These are phyloP conservation scores for Dipteronia dyeriana DNA, from an alignment of 345 rosid species.

Conservation along the genomic window DNA sequence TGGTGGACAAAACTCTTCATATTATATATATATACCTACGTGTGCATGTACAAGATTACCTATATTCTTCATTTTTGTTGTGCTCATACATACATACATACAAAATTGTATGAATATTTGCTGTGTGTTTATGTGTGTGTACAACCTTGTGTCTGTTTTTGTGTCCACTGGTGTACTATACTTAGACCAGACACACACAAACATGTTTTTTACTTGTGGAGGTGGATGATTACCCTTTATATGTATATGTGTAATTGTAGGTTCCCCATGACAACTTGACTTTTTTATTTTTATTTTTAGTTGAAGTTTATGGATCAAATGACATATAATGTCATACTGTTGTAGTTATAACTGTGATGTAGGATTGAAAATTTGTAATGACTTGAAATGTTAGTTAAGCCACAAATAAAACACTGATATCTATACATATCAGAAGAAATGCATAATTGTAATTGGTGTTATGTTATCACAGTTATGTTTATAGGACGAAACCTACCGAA, in stretches of 20 bases:
- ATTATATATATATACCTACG: not conserved
- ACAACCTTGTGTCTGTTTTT: not conserved
- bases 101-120: not conserved
- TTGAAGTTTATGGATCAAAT: not conserved
- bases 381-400: not conserved
- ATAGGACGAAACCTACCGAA: too few relatives aligned
- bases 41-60: not conserved
- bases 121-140: too few relatives aligned
- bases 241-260: not conserved
- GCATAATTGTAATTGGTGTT: too few relatives aligned
- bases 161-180: not conserved
- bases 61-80: not conserved
- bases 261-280: not conserved
- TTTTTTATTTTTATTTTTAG: not conserved
- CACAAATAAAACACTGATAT: too few relatives aligned
- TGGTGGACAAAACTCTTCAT: not conserved
- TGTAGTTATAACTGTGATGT: not conserved
- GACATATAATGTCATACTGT: not conserved
- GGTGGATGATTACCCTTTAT: not conserved
- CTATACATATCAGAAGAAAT: not conserved
- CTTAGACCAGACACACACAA: not conserved
- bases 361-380: not conserved
- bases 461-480: not conserved
- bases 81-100: not conserved
- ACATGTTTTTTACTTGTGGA: not conserved